Conservation (phyloP, 306 rosid genomes). For the Casuarina equisetifolia region DNA sequence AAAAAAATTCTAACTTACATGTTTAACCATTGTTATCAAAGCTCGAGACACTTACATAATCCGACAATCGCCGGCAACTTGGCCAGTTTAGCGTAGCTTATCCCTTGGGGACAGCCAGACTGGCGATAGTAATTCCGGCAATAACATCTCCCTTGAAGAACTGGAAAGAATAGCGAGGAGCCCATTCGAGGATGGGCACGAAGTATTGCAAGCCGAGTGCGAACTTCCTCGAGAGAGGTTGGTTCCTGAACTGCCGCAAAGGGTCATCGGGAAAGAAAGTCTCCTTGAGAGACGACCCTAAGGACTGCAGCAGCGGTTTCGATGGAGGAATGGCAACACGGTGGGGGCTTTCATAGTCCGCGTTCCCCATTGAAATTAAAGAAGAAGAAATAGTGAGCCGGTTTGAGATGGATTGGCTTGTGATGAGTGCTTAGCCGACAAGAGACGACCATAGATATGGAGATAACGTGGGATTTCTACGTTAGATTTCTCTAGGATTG, state of each 20-base stretch:
- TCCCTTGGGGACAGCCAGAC: slow-evolving; percentile 99
- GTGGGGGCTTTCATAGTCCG: slow-evolving; percentile 35
- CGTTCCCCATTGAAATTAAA: slow-evolving; percentile 50
- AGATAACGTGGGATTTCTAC: neutral
- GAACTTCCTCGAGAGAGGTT: slow-evolving; percentile 38
- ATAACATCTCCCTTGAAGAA: slow-evolving; percentile 73
- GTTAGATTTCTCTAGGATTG: neutral
- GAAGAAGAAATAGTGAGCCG: too few relatives aligned
- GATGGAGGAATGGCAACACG: slow-evolving; percentile 66
- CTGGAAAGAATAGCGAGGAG: slow-evolving; percentile 52
- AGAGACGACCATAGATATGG: too few relatives aligned
- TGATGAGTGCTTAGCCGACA: too few relatives aligned
- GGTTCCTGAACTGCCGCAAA: slow-evolving; percentile 64
- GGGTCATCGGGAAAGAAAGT: slow-evolving; percentile 94
- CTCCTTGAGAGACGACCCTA: slow-evolving; percentile 58
- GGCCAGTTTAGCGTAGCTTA: slow-evolving; percentile 92
- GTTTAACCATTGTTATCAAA: neutral
- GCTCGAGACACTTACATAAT: slow-evolving; percentile 52
- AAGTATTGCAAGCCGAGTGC: slow-evolving; percentile 63
- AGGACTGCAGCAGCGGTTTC: slow-evolving; percentile 57
- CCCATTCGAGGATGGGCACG: slow-evolving; percentile 87
- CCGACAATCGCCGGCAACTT: slow-evolving; percentile 94
- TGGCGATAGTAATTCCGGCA: slow-evolving; percentile 94
- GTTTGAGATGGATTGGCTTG: too few relatives aligned
- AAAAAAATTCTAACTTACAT: neutral